phyloP scores from a whole-genome alignment of 192 early-diverging fungal species.

The Coemansia sp. region DNA sequence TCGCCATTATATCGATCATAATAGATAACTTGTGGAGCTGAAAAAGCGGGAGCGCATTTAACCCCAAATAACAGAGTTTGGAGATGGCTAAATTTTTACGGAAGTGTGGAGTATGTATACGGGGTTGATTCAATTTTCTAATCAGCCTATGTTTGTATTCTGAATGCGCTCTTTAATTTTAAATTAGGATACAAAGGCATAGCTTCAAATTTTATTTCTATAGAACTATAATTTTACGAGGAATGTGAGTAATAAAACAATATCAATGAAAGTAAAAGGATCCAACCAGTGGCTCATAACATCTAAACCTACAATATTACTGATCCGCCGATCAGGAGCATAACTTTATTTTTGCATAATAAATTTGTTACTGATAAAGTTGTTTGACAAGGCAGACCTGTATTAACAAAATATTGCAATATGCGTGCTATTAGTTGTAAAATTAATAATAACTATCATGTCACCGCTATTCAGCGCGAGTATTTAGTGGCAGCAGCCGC shows the following conservation, averaged over 20 bases:
- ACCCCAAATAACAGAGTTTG: background rate
- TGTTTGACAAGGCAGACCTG: too few relatives aligned
- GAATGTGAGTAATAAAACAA: too few relatives aligned
- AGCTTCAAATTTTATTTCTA: background rate
- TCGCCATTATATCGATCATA: background rate
- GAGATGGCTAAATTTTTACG: background rate
- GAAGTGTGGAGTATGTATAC: background rate
- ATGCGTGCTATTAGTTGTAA: background rate
- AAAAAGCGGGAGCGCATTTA: background rate
- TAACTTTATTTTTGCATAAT: too few relatives aligned
- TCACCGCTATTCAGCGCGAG: background rate
- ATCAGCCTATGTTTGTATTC: background rate
- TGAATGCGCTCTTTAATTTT: too few relatives aligned
- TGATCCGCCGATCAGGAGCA: too few relatives aligned
- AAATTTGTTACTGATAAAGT: too few relatives aligned
- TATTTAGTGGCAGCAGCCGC: constrained; percentile 8
- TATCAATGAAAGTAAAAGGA: too few relatives aligned
- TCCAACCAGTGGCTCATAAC: too few relatives aligned
- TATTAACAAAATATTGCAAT: background rate
- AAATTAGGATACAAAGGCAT: too few relatives aligned
- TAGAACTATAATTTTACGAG: background rate
- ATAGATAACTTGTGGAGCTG: background rate
- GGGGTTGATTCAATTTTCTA: background rate
- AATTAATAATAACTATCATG: background rate
- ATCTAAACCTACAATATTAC: too few relatives aligned